A percentile compares a stretch with the other conserved stretches of the same genome.
Evolutionary conservation across 176 grass and related monocot genomes (phyloP).

Genomic region (Guadua angustifolia): DNA sequence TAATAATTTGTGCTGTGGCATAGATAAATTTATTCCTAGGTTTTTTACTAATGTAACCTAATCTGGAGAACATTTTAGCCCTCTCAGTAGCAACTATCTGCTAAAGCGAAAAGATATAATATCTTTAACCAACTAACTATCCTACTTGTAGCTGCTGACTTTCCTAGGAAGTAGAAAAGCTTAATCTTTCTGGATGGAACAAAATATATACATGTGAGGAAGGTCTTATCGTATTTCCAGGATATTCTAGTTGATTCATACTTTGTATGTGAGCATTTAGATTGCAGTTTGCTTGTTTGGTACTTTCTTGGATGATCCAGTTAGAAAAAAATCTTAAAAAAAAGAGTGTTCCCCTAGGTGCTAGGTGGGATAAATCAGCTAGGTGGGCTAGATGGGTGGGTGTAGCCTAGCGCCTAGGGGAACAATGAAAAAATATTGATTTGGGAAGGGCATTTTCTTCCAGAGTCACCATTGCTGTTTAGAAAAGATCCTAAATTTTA

Average conservation of each 20-base stretch:
- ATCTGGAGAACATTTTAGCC: conserved; percentile 7
- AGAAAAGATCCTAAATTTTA: conserved; percentile 17
- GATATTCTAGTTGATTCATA: conserved; percentile 7
- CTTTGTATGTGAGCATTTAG: conserved; percentile 13
- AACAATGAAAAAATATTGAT: not conserved
- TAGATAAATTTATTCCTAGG: not conserved
- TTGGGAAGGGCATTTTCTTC: not conserved
- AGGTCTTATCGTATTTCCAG: conserved; percentile 24
- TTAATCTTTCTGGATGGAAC: not conserved
- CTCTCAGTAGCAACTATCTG: not conserved
- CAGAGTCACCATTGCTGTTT: conserved; percentile 15
- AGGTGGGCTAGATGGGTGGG: too few species aligned
- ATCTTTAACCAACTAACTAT: conserved; percentile 29
- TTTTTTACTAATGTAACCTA: not conserved
- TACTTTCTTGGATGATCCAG: not conserved
- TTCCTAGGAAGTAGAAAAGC: conserved; percentile 32
- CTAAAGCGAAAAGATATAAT: conserved; percentile 14
- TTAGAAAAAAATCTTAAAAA: not conserved
- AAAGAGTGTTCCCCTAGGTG: too few species aligned
- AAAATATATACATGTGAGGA: conserved; percentile 9
- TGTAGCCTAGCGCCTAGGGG: too few species aligned
- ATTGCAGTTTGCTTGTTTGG: conserved; percentile 20
- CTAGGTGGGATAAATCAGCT: too few species aligned
- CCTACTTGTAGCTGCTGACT: conserved; percentile 6
- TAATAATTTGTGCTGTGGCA: not conserved